Evolutionary conservation across 2,329 filamentous ascomycete genomes (phyloP).

Genomic region (Lachnellula arida): DNA sequence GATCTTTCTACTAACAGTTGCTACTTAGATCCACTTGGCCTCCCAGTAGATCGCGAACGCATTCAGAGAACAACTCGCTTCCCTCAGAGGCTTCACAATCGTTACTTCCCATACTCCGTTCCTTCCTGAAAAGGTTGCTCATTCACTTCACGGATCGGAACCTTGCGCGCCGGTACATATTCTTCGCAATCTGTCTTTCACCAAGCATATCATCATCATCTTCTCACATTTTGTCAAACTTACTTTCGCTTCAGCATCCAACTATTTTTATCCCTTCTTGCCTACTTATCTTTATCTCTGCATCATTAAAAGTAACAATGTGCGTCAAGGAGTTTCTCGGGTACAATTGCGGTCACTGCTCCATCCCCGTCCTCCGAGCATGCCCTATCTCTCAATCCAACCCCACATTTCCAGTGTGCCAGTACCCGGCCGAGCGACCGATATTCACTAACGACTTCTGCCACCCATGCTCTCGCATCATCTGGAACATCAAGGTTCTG

Average conservation of each 20-base stretch:
- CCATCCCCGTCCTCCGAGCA: slow-evolving; percentile 35
- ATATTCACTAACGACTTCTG: slow-evolving; percentile 24
- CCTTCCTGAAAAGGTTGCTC: too few species aligned
- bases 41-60: too few species aligned
- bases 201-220: too few species aligned
- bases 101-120: too few species aligned
- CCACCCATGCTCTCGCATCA: slow-evolving; percentile 26
- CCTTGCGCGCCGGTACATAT: too few species aligned
- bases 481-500: slow-evolving; percentile 28
- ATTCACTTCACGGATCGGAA: too few species aligned
- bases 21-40: too few species aligned
- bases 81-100: too few species aligned
- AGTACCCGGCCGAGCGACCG: slow-evolving; percentile 24
- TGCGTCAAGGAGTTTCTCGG: slow-evolving; percentile 43
- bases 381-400: slow-evolving; percentile 36
- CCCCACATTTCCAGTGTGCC: slow-evolving; percentile 24
- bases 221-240: not conserved
- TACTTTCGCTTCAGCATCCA: not conserved
- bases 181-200: too few species aligned
- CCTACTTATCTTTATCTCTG: not conserved
- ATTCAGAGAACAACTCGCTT: too few species aligned
- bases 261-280: not conserved
- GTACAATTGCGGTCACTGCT: slow-evolving; percentile 46
- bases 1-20: too few species aligned
- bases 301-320: slow-evolving; percentile 32